Evolutionary conservation across 1,284 basidiomycete species (phyloP), one percentile per base, ranked within the genome.

Genomic region (Termitomyces sp.): DNA sequence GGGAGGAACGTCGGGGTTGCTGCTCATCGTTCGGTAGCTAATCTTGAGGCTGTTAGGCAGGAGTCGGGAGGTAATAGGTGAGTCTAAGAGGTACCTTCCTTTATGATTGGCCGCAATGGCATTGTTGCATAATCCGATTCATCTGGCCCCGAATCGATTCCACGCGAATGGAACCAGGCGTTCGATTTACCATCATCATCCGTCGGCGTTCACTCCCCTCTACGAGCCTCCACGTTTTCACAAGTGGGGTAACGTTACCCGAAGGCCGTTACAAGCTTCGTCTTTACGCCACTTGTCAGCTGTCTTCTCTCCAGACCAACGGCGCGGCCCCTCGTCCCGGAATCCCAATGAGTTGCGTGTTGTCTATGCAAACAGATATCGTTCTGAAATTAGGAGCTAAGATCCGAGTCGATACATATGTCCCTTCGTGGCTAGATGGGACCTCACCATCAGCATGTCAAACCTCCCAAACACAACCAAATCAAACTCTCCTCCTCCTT

Each of bases 31-130:
- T 39, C 53, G 58, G 61, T 60, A 65, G 58, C 61, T 66, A 65
- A 77, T 71, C 66, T 77, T 75, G 73, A 77, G 75, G 75, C 73
- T 76, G 76, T 78, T 76, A 63, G 76, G 76, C 72, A 61, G 55
- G 58, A 73, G 71, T 66, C 57, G 66, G 67, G 71, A 68, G 68
- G 67, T 66, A 66, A 66, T 69, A 69, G 66, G 64, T 67, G 67
- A 67, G 67, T 65, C 55, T 71, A 65, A 63, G 63, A 66, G 64
- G 65, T 72, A 72, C 63, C 68, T 67, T 65, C 62, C 60, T 73
- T 72, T 76, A 73, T 72, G 69, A 69, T 70, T 67, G 63, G 60
- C 60, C 61, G 57, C 62, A 58, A 50, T 57, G 62, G 61, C 60
- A 58, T 62, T 60, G 61, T 68, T 69, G 64, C 64, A 67, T 68